phyloP scores from a whole-genome alignment of 2,329 filamentous ascomycete genomes.

The Penicillium expansum region DNA sequence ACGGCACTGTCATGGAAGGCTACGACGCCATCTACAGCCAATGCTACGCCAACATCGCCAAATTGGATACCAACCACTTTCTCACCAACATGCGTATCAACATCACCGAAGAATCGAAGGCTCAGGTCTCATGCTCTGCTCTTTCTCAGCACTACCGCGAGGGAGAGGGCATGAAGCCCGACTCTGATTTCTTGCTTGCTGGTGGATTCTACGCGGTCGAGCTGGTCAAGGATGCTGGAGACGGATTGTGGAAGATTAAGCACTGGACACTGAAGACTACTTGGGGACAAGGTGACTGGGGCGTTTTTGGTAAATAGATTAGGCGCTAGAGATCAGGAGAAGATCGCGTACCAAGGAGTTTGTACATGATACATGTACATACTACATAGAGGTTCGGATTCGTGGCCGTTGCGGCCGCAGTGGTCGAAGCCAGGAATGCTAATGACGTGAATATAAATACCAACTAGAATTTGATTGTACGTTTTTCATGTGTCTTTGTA shows the following conservation, averaged over 20 bases:
- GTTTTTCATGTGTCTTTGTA: background rate
- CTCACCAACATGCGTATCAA: conserved; percentile 25
- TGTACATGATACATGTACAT: background rate
- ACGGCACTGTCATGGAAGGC: conserved; percentile 22
- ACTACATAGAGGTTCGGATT: background rate
- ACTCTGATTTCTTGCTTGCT: conserved; percentile 22
- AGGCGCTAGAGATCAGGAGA: background rate
- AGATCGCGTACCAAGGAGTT: background rate
- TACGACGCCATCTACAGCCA: conserved; percentile 18
- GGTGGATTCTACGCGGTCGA: conserved; percentile 32
- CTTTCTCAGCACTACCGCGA: conserved; percentile 22
- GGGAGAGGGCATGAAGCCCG: conserved; percentile 27
- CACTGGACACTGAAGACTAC: conserved; percentile 29
- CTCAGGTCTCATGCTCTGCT: conserved; percentile 15
- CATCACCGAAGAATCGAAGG: conserved; percentile 13
- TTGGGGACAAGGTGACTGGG: conserved; percentile 28
- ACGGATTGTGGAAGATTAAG: conserved; percentile 38
- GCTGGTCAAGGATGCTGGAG: conserved; percentile 27
- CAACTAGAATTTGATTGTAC: background rate
- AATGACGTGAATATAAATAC: background rate
- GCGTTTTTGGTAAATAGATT: background rate
- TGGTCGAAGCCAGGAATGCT: background rate
- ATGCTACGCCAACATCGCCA: conserved; percentile 21
- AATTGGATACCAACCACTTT: conserved; percentile 31
- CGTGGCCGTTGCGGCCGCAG: background rate